Evolutionary conservation across 2,329 filamentous ascomycete genomes (phyloP).

Genomic region (Aspergillus quadricinctus): DNA sequence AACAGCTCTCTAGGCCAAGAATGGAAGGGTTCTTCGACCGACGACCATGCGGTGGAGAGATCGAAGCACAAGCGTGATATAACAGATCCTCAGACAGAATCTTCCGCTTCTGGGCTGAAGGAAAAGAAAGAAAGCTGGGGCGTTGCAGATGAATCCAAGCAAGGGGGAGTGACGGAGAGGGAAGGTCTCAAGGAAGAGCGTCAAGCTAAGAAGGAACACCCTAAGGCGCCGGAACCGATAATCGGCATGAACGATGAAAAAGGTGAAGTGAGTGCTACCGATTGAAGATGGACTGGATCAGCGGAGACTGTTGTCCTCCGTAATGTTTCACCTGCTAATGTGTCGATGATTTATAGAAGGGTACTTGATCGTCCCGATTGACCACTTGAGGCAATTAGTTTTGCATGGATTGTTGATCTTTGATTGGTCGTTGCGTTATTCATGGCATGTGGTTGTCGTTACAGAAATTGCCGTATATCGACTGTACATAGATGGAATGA

Average conservation of each 20-base stretch:
- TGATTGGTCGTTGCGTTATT: not conserved
- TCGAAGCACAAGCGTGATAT: conserved; percentile 24
- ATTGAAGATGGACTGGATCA: not conserved
- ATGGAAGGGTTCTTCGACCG: conserved; percentile 31
- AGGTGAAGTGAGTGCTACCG: conserved; percentile 35
- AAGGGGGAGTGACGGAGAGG: conserved; percentile 38
- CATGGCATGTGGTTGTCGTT: conserved; percentile 11
- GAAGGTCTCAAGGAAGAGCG: conserved; percentile 33
- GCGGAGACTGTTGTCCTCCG: not conserved
- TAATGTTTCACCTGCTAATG: conserved; percentile 3
- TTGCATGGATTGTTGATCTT: not conserved
- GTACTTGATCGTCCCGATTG: conserved; percentile 10
- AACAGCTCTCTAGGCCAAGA: conserved; percentile 20
- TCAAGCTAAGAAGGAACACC: conserved; percentile 46
- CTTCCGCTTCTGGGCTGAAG: conserved; percentile 24
- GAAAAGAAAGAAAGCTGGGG: conserved; percentile 28
- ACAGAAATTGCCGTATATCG: conserved; percentile 13
- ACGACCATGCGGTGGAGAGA: conserved; percentile 32
- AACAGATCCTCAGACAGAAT: conserved; percentile 30
- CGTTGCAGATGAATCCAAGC: conserved; percentile 35
- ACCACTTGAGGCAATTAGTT: not conserved
- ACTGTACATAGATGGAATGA: conserved; percentile 22
- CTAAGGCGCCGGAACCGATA: conserved; percentile 48
- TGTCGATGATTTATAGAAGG: conserved; percentile 18
- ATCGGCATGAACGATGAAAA: conserved; percentile 54